Conservation (phyloP, 2,329 filamentous ascomycete species). For the Ploettnerulaceae sp. region DNA sequence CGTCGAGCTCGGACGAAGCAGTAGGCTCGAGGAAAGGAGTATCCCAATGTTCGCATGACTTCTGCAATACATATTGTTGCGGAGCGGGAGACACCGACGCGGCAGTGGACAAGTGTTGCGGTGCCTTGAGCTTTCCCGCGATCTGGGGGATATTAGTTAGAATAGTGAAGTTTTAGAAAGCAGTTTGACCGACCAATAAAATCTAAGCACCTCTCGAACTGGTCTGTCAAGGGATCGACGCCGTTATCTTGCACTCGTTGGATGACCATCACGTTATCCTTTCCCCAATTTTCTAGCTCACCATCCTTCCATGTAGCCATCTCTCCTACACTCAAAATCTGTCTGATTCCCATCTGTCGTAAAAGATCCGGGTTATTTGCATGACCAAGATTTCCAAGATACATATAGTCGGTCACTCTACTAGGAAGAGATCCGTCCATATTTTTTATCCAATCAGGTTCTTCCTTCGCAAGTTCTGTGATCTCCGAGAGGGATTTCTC, state of each 20-base stretch:
- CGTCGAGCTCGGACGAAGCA: constrained; percentile 91
- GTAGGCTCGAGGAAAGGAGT: constrained; percentile 90
- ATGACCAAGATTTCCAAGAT: constrained; percentile 87
- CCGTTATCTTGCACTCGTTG: constrained; percentile 94
- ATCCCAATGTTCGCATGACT: constrained; percentile 75
- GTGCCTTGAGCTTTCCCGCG: constrained; percentile 70
- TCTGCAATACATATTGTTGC: constrained; percentile 99
- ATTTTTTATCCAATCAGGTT: constrained; percentile 75
- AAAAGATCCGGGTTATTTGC: constrained; percentile 90
- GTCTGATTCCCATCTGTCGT: constrained; percentile 72
- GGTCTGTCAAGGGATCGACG: constrained; percentile 81
- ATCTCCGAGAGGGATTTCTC: constrained; percentile 50
- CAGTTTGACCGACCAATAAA: constrained; percentile 73
- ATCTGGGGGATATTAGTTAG: constrained; percentile 47
- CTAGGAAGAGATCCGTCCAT: constrained; percentile 91
- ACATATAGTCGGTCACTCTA: constrained; percentile 88
- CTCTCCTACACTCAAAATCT: constrained; percentile 90
- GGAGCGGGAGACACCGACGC: constrained; percentile 90
- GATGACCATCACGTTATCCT: constrained; percentile 73
- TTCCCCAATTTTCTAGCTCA: constrained; percentile 66
- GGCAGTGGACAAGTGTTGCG: constrained; percentile 91
- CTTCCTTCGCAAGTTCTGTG: constrained; percentile 47
- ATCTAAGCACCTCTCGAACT: constrained; percentile 79
- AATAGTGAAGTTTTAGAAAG: constrained; percentile 3
- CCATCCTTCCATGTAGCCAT: constrained; percentile 73